Evolutionary conservation across 140 eudicot genomes (phyloP).

Genomic region (Anethum foeniculum): DNA sequence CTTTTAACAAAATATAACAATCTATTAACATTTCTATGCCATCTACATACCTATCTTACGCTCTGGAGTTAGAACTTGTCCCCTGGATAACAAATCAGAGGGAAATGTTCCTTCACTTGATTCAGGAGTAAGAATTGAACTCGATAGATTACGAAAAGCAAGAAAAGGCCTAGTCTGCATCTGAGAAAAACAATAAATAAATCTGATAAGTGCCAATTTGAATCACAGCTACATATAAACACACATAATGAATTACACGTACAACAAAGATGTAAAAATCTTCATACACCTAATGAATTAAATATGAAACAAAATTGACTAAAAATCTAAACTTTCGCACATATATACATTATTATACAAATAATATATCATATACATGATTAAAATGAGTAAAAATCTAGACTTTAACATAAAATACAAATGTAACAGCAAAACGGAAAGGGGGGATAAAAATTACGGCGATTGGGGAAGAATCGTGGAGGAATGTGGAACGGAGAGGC

Average conservation of each 20-base stretch:
- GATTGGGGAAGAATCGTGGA: not conserved
- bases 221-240: not conserved
- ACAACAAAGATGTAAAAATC: not conserved
- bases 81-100: slow-evolving; percentile 46
- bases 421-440: not conserved
- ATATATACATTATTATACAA: not conserved
- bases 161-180: slow-evolving; percentile 31
- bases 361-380: not conserved
- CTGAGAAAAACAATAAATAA: not conserved
- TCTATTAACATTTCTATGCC: not conserved
- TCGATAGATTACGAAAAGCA: slow-evolving; percentile 39
- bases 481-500: not conserved
- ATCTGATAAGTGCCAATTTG: not conserved
- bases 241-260: not conserved
- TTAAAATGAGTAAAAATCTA: not conserved
- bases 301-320: not conserved
- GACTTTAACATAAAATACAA: not conserved
- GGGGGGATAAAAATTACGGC: not conserved
- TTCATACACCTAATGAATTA: not conserved
- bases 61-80: slow-evolving; percentile 39
- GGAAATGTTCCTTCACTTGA: slow-evolving; percentile 62
- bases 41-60: slow-evolving; percentile 49
- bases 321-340: not conserved
- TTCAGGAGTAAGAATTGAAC: slow-evolving; percentile 37
- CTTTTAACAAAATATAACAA: not conserved